Evolutionary conservation across 148 eudicot species (phyloP).

Genomic region (Rhododendron molle): DNA sequence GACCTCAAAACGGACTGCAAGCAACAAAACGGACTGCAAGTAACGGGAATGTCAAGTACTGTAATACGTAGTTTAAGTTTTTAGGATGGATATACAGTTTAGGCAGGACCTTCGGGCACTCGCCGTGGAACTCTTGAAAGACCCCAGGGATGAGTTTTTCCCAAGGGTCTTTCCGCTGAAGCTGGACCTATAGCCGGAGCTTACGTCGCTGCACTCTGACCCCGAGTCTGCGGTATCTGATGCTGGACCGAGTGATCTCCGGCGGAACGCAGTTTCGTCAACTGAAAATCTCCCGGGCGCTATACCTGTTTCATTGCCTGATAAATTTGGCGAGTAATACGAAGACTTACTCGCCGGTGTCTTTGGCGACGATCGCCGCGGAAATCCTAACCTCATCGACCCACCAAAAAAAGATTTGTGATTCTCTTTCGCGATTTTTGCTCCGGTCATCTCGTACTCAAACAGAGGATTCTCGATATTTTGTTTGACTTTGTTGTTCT

Average conservation of each 20-base stretch:
- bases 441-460: slow-evolving; percentile 17
- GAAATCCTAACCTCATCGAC: slow-evolving; percentile 32
- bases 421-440: slow-evolving; percentile 28
- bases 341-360: neutral
- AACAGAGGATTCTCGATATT: slow-evolving; percentile 9
- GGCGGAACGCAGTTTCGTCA: slow-evolving; percentile 24
- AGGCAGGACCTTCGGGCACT: slow-evolving; percentile 13
- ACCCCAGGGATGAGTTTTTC: slow-evolving; percentile 12
- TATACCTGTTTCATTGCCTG: slow-evolving; percentile 15
- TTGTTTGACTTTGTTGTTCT: neutral
- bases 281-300: slow-evolving; percentile 41
- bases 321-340: neutral
- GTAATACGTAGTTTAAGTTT: neutral
- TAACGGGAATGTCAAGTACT: no score
- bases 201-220: slow-evolving; percentile 30
- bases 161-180: neutral
- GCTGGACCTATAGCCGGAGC: slow-evolving; percentile 18
- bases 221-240: slow-evolving; percentile 21
- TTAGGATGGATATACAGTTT: neutral
- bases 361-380: slow-evolving; percentile 20
- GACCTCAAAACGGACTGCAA: no score
- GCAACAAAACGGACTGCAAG: no score
- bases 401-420: slow-evolving; percentile 39
- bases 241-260: slow-evolving; percentile 12
- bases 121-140: slow-evolving; percentile 24